phyloP scores from a whole-genome alignment of 2,329 filamentous ascomycete genomes.

The Xylariaceae sp. region DNA sequence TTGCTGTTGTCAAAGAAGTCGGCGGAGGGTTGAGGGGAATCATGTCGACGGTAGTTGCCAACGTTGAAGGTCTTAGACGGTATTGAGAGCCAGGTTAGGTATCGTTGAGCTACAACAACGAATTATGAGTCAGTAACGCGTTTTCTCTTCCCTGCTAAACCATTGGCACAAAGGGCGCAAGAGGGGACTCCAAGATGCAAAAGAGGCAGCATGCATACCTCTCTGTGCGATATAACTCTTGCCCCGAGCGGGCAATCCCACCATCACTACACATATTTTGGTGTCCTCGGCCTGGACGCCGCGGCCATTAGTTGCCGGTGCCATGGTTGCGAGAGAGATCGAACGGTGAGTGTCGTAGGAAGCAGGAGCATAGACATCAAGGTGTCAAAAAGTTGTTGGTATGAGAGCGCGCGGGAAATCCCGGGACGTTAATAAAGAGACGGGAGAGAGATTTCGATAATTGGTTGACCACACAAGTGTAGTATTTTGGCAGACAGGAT shows the following conservation, averaged over 20 bases:
- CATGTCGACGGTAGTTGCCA: slow-evolving; percentile 85
- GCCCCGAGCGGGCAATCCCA: slow-evolving; percentile 87
- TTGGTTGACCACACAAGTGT: background rate
- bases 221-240: slow-evolving; percentile 98
- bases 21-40: slow-evolving; percentile 83
- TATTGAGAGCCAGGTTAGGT: slow-evolving; percentile 94
- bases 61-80: slow-evolving; percentile 95
- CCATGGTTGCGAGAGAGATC: slow-evolving; percentile 30
- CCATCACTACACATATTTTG: slow-evolving; percentile 98
- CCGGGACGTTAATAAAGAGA: slow-evolving; percentile 3
- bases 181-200: background rate
- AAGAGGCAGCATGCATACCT: slow-evolving; percentile 61
- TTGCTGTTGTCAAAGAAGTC: slow-evolving; percentile 95
- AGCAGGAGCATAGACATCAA: slow-evolving; percentile 26
- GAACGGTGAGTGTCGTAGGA: slow-evolving; percentile 9
- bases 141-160: background rate
- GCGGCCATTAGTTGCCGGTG: slow-evolving; percentile 52
- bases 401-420: background rate
- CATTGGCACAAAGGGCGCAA: background rate
- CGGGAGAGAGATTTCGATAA: slow-evolving; percentile 1
- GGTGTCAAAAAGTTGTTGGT: background rate
- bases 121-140: slow-evolving; percentile 5
- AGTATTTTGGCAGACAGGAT: background rate
- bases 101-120: slow-evolving; percentile 65
- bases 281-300: slow-evolving; percentile 90